Evolutionary conservation across 2,329 filamentous ascomycete species (phyloP).

Genomic region (Sarocladiaceae sp.): DNA sequence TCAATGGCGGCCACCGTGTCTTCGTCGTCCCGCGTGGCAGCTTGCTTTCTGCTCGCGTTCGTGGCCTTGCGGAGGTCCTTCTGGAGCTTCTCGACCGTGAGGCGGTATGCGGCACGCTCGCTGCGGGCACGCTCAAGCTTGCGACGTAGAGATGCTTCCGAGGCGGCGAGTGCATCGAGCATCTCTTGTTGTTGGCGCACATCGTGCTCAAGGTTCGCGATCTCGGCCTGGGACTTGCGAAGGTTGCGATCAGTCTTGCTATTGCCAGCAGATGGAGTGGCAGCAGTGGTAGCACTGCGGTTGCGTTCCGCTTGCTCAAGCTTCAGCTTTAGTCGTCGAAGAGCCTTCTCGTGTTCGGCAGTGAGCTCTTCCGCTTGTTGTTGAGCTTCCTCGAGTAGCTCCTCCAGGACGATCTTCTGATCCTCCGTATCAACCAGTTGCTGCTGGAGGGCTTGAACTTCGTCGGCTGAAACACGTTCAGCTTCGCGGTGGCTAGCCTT

Average conservation of each 20-base stretch:
- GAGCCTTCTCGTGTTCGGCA: slow-evolving; percentile 34
- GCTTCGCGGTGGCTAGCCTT: slow-evolving; percentile 43
- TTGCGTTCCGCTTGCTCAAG: slow-evolving; percentile 46
- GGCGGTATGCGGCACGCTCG: slow-evolving; percentile 52
- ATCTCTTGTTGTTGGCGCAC: slow-evolving; percentile 62
- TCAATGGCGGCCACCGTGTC: slow-evolving; percentile 48
- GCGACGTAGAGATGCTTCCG: slow-evolving; percentile 54
- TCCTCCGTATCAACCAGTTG: slow-evolving; percentile 54
- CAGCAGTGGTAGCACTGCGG: slow-evolving; percentile 28
- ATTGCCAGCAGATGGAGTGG: slow-evolving; percentile 19
- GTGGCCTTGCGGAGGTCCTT: slow-evolving; percentile 39
- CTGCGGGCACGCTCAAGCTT: slow-evolving; percentile 66
- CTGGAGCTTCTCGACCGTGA: slow-evolving; percentile 48
- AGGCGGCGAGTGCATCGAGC: slow-evolving; percentile 48
- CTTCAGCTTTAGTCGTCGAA: slow-evolving; percentile 40
- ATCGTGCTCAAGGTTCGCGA: slow-evolving; percentile 65
- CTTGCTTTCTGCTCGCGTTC: too few species aligned
- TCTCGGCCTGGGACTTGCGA: slow-evolving; percentile 56
- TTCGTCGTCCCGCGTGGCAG: slow-evolving; percentile 19
- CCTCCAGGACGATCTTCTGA: slow-evolving; percentile 51
- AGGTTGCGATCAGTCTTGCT: slow-evolving; percentile 53
- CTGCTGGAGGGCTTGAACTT: slow-evolving; percentile 41
- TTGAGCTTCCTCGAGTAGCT: slow-evolving; percentile 50
- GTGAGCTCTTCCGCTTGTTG: slow-evolving; percentile 42
- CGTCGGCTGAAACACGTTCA: slow-evolving; percentile 37